A percentile compares a stretch with the other conserved stretches of the same genome.
Evolutionary conservation across 495 filamentous ascomycete species (phyloP).

Genomic region (Hyaloscypha hepaticicola): DNA sequence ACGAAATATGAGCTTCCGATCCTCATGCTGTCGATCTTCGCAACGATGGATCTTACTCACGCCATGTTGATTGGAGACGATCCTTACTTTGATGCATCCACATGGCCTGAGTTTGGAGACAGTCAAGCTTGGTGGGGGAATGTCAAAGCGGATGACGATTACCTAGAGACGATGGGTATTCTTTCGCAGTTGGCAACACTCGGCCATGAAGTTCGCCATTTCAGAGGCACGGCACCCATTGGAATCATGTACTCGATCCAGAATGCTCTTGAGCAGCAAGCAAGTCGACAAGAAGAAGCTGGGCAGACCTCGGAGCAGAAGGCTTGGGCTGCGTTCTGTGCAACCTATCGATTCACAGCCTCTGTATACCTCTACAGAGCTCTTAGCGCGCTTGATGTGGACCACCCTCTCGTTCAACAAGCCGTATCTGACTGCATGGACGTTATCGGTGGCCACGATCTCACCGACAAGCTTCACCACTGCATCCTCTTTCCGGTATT

Average conservation of each 20-base stretch:
- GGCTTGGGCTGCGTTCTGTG: slow-evolving; percentile 28
- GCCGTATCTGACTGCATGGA: slow-evolving; percentile 25
- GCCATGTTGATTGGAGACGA: slow-evolving; percentile 31
- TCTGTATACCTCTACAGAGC: slow-evolving; percentile 31
- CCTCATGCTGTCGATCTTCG: slow-evolving; percentile 40
- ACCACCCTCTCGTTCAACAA: slow-evolving; percentile 27
- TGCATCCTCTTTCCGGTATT: slow-evolving; percentile 31
- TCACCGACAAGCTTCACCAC: slow-evolving; percentile 29
- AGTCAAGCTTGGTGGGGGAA: slow-evolving; percentile 29
- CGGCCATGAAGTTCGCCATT: slow-evolving; percentile 22
- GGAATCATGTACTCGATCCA: slow-evolving; percentile 25
- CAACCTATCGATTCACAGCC: slow-evolving; percentile 27
- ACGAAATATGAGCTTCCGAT: slow-evolving; percentile 34
- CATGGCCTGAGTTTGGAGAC: slow-evolving; percentile 27
- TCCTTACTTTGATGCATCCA: slow-evolving; percentile 27
- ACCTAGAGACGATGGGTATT: slow-evolving; percentile 29
- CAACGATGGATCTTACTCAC: slow-evolving; percentile 41
- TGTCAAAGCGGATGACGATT: slow-evolving; percentile 27
- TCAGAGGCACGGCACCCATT: slow-evolving; percentile 21
- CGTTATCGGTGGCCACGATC: slow-evolving; percentile 22
- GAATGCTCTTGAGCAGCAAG: slow-evolving; percentile 23
- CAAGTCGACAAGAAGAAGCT: slow-evolving; percentile 2
- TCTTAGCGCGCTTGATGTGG: slow-evolving; percentile 27
- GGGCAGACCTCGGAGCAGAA: neutral
- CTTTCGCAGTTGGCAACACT: slow-evolving; percentile 24